Conservation (phyloP, 495 filamentous ascomycete species). For the Cryomyces antarcticus region DNA sequence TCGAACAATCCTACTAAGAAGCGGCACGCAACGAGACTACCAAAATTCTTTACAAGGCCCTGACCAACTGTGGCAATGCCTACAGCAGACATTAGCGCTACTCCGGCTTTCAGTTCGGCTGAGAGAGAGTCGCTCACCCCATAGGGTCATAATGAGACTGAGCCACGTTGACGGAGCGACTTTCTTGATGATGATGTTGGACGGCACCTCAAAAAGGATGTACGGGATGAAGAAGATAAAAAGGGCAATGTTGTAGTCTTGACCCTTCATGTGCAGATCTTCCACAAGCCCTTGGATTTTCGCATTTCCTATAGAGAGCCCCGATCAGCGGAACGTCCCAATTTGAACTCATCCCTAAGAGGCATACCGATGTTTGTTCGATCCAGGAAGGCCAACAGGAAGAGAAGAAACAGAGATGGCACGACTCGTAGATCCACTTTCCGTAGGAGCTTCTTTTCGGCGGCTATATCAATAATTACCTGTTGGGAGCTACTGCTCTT, state of each 20-base stretch:
- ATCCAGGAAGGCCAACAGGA: slow-evolving; percentile 26
- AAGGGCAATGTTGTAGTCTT: slow-evolving; percentile 40
- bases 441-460: slow-evolving; percentile 12
- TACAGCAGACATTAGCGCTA: slow-evolving; percentile 4
- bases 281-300: slow-evolving; percentile 35
- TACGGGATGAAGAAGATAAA: slow-evolving; percentile 49
- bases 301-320: slow-evolving; percentile 28
- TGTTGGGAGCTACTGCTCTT: not conserved
- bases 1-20: slow-evolving; percentile 40
- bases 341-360: not conserved
- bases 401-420: slow-evolving; percentile 25
- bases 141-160: slow-evolving; percentile 30
- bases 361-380: slow-evolving; percentile 31
- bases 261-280: slow-evolving; percentile 34
- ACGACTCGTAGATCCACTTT: slow-evolving; percentile 13
- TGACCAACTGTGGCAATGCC: slow-evolving; percentile 31
- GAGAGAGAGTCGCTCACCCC: slow-evolving; percentile 20
- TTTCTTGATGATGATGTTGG: slow-evolving; percentile 45
- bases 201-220: slow-evolving; percentile 42
- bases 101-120: not conserved
- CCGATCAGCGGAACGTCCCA: not conserved
- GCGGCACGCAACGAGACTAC: slow-evolving; percentile 35
- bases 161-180: slow-evolving; percentile 39
- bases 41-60: slow-evolving; percentile 32
- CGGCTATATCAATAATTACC: slow-evolving; percentile 9